Evolutionary conservation across 2,329 filamentous ascomycete species (phyloP).

Genomic region (Periglandula ipomoeae): DNA sequence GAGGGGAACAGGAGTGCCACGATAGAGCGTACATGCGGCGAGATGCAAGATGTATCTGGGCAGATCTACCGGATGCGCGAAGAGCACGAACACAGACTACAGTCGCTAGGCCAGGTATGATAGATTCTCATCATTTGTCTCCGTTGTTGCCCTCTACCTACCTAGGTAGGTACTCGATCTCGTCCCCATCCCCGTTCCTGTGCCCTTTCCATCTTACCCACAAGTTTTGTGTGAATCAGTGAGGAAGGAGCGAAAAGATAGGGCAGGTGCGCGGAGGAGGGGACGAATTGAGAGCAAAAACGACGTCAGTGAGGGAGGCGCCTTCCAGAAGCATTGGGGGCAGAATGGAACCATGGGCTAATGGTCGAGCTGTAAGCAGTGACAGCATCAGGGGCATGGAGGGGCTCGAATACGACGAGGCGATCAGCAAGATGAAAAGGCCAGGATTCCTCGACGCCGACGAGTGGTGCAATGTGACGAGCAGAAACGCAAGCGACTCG

Average conservation of each 20-base stretch:
- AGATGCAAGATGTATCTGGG: conserved; percentile 55
- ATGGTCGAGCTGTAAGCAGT: conserved; percentile 10
- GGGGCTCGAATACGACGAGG: too few relatives aligned
- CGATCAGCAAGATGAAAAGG: not conserved
- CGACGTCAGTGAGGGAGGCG: not conserved
- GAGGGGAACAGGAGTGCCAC: conserved; percentile 68
- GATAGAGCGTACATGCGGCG: conserved; percentile 60
- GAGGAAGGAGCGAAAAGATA: conserved; percentile 8
- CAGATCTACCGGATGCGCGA: conserved; percentile 45
- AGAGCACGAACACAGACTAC: conserved; percentile 27
- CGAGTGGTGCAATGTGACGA: not conserved
- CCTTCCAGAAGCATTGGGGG: conserved; percentile 9
- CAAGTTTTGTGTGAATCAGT: not conserved
- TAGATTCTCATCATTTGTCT: not conserved
- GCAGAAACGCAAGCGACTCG: not conserved
- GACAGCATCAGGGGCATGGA: conserved; percentile 1
- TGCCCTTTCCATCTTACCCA: not conserved
- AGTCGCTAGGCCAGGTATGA: conserved; percentile 24
- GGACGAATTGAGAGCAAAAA: not conserved
- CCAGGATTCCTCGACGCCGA: not conserved
- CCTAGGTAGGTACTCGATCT: not conserved
- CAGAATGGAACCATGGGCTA: conserved; percentile 11
- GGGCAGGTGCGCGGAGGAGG: not conserved
- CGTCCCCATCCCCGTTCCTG: not conserved
- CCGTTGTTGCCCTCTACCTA: too few relatives aligned